Conservation (phyloP, 805 yeast genomes). For the Saturnispora sekii region DNA sequence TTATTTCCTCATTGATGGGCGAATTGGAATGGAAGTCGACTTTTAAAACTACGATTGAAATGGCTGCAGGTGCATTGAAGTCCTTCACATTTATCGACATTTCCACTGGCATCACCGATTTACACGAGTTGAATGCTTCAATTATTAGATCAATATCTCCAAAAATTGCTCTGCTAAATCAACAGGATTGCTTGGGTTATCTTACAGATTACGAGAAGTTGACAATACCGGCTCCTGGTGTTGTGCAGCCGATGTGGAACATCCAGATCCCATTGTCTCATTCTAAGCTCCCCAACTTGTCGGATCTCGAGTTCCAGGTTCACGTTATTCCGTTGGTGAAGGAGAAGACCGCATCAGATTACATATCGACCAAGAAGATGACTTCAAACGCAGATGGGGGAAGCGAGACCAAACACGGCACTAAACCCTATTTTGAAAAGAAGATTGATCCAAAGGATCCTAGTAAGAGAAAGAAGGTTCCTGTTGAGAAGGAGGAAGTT, state of each 20-base stretch:
- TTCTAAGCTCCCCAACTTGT: neutral
- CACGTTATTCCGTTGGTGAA: slow-evolving; percentile 11
- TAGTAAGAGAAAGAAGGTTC: slow-evolving; percentile 26
- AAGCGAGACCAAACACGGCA: neutral
- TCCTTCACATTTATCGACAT: slow-evolving; percentile 1
- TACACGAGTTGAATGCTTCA: neutral
- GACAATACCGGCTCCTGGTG: slow-evolving; percentile 8
- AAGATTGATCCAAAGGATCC: slow-evolving; percentile 18
- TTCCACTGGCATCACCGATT: neutral
- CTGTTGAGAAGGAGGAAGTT: slow-evolving; percentile 15
- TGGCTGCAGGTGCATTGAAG: neutral
- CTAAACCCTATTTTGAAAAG: slow-evolving; percentile 7
- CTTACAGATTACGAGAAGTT: slow-evolving; percentile 2
- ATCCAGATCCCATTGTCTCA: slow-evolving; percentile 3
- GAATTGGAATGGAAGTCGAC: slow-evolving; percentile 1
- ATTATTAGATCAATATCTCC: neutral
- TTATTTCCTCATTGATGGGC: neutral
- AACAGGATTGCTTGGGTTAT: slow-evolving; percentile 1
- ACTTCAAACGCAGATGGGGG: neutral
- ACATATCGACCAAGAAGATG: slow-evolving; percentile 6
- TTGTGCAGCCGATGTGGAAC: neutral
- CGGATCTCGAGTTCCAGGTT: slow-evolving; percentile 7
- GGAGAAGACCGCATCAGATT: slow-evolving; percentile 3
- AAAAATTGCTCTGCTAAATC: neutral
- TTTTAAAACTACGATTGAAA: neutral